Conservation (phyloP, 2,329 filamentous ascomycete species). For the Teratosphaeria zuluensis region DNA sequence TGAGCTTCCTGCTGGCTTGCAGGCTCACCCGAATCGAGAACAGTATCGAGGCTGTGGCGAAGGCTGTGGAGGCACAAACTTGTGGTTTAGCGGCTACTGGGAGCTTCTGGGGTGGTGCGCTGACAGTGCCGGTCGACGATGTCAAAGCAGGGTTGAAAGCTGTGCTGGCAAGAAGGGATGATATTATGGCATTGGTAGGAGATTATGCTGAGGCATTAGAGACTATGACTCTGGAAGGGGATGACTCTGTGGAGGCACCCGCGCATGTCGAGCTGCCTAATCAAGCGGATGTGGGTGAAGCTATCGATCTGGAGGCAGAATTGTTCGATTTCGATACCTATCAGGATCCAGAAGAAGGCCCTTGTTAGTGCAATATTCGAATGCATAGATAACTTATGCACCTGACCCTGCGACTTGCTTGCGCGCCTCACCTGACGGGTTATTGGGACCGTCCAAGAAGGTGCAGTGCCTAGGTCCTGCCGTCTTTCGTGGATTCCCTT, state of each 20-base stretch:
- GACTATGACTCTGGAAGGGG: not conserved
- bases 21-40: conserved; percentile 5
- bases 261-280: not conserved
- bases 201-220: not conserved
- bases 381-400: not conserved
- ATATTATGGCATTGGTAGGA: not conserved
- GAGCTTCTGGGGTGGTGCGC: not conserved
- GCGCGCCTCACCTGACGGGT: not conserved
- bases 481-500: not conserved
- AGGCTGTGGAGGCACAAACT: not conserved
- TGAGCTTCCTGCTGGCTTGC: conserved; percentile 5
- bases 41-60: conserved; percentile 1
- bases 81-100: not conserved
- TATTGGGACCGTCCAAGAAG: not conserved
- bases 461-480: not conserved
- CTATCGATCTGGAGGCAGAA: not conserved
- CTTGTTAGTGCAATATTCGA: not conserved
- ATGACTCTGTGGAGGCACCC: not conserved
- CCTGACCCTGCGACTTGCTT: not conserved
- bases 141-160: not conserved
- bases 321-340: not conserved
- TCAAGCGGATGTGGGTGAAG: not conserved
- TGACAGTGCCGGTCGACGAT: not conserved
- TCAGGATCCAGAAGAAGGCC: not conserved
- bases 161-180: not conserved